phyloP scores from a whole-genome alignment of 2,329 filamentous ascomycete species.

The Ophiostoma angusticollis region DNA sequence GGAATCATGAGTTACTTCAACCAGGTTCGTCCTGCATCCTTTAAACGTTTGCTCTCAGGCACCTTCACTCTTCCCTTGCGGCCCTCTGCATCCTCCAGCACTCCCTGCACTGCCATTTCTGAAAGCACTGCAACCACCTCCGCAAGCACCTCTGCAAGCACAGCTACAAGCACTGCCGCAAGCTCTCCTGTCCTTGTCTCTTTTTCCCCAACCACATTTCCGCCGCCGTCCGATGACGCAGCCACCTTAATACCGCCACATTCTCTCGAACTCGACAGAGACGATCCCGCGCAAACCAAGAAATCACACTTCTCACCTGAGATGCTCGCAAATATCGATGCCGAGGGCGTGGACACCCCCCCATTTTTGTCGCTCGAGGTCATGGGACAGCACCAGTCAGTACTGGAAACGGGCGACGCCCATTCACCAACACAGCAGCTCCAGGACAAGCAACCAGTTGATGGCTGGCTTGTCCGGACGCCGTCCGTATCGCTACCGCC shows the following conservation, averaged over 20 bases:
- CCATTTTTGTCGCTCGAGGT: neutral
- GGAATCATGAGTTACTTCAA: constrained; percentile 96
- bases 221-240: no score
- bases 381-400: neutral
- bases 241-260: no score
- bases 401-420: neutral
- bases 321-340: no score
- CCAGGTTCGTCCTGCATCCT: constrained; percentile 92
- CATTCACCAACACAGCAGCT: constrained; percentile 12
- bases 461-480: no score
- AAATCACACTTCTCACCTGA: no score
- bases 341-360: neutral
- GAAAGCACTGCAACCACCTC: constrained; percentile 19
- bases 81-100: constrained; percentile 16
- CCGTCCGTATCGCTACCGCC: no score
- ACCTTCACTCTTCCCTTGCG: constrained; percentile 27
- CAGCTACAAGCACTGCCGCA: neutral
- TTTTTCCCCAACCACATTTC: neutral
- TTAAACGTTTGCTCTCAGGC: constrained; percentile 34
- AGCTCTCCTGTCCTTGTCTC: neutral
- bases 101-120: constrained; percentile 14
- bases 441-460: no score
- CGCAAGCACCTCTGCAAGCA: constrained; percentile 16
- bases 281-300: no score
- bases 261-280: no score